Base-by-base conservation (phyloP, 148 eudicot genomes). In the Arbutus unedo region DNA sequence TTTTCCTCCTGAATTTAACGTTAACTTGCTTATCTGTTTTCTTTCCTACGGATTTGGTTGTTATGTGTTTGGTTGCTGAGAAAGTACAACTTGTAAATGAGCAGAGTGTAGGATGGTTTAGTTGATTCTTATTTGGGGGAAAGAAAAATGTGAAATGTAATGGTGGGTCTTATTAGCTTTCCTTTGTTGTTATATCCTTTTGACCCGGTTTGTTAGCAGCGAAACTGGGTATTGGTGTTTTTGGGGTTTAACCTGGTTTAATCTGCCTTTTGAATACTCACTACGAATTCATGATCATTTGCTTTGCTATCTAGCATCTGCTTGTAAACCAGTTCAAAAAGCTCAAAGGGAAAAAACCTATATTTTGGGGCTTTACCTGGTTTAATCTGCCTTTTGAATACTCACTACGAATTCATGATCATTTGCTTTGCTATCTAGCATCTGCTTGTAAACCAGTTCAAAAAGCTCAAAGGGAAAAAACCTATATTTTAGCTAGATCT, bases 51-150 rank as follows among this genome's bases (percentile, higher is more conserved):
- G 62, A 54, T 76, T 9, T 5, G 23, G 47, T 15, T n/a, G 44
- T 78, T 23, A 25, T 57, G 49, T 41, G 51, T 55, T 57, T 78
- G 31, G 68, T 57, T 57, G 48, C 38, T 43, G 68, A 78, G 80
- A 57, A 57, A 51, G 3, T 47, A 3, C 11, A 21, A 74, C 54
- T 48, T 75, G 18, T 25, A 15, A 11, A 8, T 5, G 47, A 31
- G 79, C 31, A 51, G 15, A 6, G 38, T 25, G 78, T 25, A 23
- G 78, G 44, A 23, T 50, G 14, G 47, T 38, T 54, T 7, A 4
- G 64, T 76, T 76, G 45, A 38, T 77, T 77, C 5, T 3, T 53
- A 5, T 0, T 14, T 6, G 5, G 31, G 55, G 55, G 14, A 74
- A 47, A 23, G 2, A 45, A 77, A 55, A 31, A 48, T 7, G 3